A percentile compares a stretch with the other conserved stretches of the same genome.
Evolutionary conservation across 1,284 basidiomycete species (phyloP).

Genomic region (Ceratobasidium theobromae): DNA sequence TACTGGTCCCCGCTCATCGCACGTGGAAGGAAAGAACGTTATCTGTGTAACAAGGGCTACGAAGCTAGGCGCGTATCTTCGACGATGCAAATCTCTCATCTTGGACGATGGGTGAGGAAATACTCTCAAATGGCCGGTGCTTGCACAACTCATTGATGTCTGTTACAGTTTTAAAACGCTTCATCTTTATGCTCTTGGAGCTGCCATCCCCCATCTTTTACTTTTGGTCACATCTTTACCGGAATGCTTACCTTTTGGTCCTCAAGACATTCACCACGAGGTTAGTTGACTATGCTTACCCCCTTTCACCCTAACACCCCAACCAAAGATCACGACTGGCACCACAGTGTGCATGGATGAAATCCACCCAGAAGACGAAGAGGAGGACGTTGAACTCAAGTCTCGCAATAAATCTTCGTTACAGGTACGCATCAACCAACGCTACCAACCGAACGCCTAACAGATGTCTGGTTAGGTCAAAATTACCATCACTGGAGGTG

Average conservation of each 20-base stretch:
- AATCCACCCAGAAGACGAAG: slow-evolving; percentile 59
- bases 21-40: slow-evolving; percentile 72
- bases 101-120: slow-evolving; percentile 70
- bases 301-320: not conserved
- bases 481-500: slow-evolving; percentile 52
- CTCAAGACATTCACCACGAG: slow-evolving; percentile 58
- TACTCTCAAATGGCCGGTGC: not conserved
- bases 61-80: slow-evolving; percentile 69
- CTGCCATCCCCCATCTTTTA: slow-evolving; percentile 81
- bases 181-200: slow-evolving; percentile 79
- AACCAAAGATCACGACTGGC: slow-evolving; percentile 65
- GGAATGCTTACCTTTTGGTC: slow-evolving; percentile 67
- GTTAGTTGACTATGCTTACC: not conserved
- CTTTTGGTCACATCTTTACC: slow-evolving; percentile 72
- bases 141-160: slow-evolving; percentile 2
- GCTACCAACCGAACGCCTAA: slow-evolving; percentile 63
- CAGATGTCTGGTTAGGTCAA: slow-evolving; percentile 64
- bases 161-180: slow-evolving; percentile 68
- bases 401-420: slow-evolving; percentile 16
- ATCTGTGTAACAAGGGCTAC: slow-evolving; percentile 83
- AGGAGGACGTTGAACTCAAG: slow-evolving; percentile 63
- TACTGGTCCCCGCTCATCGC: slow-evolving; percentile 74
- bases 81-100: slow-evolving; percentile 74
- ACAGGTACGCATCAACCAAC: not conserved
- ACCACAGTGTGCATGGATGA: slow-evolving; percentile 80